Evolutionary conservation across 2,329 filamentous ascomycete species (phyloP).

Genomic region (Pyrenophora graminea): DNA sequence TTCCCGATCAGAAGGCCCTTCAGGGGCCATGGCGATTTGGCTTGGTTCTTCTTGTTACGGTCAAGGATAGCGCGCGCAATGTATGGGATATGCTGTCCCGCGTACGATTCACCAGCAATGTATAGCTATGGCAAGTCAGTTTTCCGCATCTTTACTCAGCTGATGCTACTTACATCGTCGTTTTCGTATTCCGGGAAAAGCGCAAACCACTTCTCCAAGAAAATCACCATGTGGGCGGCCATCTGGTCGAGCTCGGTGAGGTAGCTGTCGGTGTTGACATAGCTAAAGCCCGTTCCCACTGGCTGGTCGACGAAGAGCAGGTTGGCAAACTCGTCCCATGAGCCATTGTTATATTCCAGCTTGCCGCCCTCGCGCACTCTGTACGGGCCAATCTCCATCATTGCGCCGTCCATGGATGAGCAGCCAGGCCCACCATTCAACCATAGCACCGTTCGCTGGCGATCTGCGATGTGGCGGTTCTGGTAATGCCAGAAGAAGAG

Average conservation of each 20-base stretch:
- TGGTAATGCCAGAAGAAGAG: slow-evolving; percentile 99
- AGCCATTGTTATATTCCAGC: slow-evolving; percentile 84
- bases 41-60: slow-evolving; percentile 68
- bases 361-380: slow-evolving; percentile 74
- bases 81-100: slow-evolving; percentile 95
- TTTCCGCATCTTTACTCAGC: background rate
- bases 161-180: slow-evolving; percentile 74
- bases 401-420: slow-evolving; percentile 92
- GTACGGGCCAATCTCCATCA: slow-evolving; percentile 97
- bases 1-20: slow-evolving; percentile 92
- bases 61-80: slow-evolving; percentile 89
- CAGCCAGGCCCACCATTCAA: slow-evolving; percentile 96
- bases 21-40: slow-evolving; percentile 70
- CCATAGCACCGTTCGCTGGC: slow-evolving; percentile 91
- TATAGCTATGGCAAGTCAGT: slow-evolving; percentile 68
- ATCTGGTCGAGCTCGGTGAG: slow-evolving; percentile 84
- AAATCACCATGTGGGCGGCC: slow-evolving; percentile 83
- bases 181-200: slow-evolving; percentile 89
- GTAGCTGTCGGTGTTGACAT: slow-evolving; percentile 87
- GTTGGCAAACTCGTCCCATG: slow-evolving; percentile 98
- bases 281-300: slow-evolving; percentile 95
- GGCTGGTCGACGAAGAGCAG: slow-evolving; percentile 96
- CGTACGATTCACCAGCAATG: slow-evolving; percentile 93
- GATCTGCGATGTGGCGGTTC: slow-evolving; percentile 92
- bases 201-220: slow-evolving; percentile 88